phyloP scores from a whole-genome alignment of 108 stramenopile species.

The Pseudonitzschia delicatissima region DNA sequence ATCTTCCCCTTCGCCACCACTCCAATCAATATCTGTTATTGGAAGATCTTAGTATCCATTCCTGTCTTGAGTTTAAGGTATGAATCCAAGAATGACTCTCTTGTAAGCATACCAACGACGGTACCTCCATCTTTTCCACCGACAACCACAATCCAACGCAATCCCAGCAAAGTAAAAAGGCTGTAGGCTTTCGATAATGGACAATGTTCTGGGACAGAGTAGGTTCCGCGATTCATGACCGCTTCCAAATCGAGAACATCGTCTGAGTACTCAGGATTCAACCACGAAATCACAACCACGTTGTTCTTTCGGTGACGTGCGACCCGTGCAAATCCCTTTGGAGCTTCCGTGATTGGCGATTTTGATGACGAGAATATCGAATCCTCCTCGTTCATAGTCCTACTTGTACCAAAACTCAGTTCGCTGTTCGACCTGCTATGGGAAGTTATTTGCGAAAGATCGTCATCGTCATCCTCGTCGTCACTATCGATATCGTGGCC shows the following conservation, averaged over 20 bases:
- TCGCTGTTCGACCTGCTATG: too few species aligned
- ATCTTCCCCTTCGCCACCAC: too few species aligned
- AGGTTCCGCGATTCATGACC: conserved; percentile 49
- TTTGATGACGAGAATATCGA: background rate
- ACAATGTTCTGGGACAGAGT: conserved; percentile 29
- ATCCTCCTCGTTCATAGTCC: background rate
- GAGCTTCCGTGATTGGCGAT: background rate
- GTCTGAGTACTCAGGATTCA: conserved; percentile 27
- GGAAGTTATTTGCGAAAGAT: too few species aligned
- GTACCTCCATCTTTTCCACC: background rate
- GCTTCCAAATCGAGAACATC: conserved; percentile 32
- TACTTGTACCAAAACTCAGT: background rate
- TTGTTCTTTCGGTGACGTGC: conserved; percentile 8
- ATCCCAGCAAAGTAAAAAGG: conserved; percentile 53
- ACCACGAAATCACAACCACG: conserved; percentile 31
- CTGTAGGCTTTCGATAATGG: conserved; percentile 45
- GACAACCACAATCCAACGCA: conserved; percentile 45
- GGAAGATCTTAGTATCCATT: background rate
- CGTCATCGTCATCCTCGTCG: background rate
- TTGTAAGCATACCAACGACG: conserved; percentile 9
- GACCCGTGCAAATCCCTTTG: conserved; percentile 31
- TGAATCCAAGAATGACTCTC: conserved; percentile 2
- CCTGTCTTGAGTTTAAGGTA: background rate
- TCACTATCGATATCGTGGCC: background rate
- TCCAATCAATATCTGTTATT: too few species aligned